Evolutionary conservation across 2,329 filamentous ascomycete species (phyloP), one percentile per base, ranked within the genome.

Genomic region (Periconia macrospinosa): DNA sequence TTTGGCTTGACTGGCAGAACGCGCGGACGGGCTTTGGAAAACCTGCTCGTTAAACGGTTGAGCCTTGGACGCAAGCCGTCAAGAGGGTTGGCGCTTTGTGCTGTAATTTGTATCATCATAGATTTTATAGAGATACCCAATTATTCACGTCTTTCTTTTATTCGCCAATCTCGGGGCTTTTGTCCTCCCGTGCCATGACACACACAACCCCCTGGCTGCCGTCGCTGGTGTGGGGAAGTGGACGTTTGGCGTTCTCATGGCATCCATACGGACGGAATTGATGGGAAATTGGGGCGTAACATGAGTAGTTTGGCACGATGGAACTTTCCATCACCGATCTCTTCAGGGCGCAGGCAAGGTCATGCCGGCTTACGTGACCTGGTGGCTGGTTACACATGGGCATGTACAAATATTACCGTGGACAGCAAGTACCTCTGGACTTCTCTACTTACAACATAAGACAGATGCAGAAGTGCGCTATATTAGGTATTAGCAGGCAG

Each of bases 1-100:
- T 52, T 19, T 52, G 49, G 53, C 45, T 55, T 15, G 53, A 55
- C 43, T 55, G 53, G 53, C 49, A 45, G 18, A 52, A 55, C 30
- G 35, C 35, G 23, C 49, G 53, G 43, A 52, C 50, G 6, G 53
- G 53, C 2, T 52, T 55, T 43, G 48, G 33, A n/a, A 45, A 30
- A n/a, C 43, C 43, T 30, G 30, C 33, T 37, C 33, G 33, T 13
- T 33, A 13, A 33, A 33, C 8, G 13, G 30, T 33, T 14, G 33
- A 37, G 33, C 33, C 33, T 37, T 37, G 33, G 33, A 37, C 33
- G 11, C 33, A 3, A n/a, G 11, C 15, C 11, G 33, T 14, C 33
- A 37, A 37, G 33, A 37, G 11, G 23, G 33, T 37, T 37, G 33
- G 33, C 33, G 33, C 33, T 37, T 37, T 37, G 15, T 37, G 3